These are phyloP conservation scores for Gossypium ekmanianum DNA, from an alignment of 345 rosid species.

Conservation along the genomic window DNA sequence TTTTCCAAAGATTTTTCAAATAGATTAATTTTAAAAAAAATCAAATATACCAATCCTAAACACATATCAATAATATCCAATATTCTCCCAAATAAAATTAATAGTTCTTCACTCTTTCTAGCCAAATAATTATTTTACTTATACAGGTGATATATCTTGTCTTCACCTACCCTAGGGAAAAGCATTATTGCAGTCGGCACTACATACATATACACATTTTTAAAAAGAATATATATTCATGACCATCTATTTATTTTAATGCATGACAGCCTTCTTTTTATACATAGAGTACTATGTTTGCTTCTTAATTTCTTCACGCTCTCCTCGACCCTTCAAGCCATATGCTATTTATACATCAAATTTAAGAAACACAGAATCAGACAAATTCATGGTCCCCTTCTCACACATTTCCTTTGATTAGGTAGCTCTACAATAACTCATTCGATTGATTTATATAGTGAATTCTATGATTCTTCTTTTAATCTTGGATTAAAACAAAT, in stretches of 20 bases:
- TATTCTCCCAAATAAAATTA: neutral
- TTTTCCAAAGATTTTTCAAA: too few species aligned
- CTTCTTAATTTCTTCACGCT: neutral
- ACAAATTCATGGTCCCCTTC: neutral
- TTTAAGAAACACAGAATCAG: neutral
- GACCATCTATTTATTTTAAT: neutral
- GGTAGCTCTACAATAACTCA: neutral
- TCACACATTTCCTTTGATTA: neutral
- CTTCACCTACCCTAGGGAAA: neutral
- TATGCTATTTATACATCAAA: neutral
- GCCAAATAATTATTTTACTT: neutral
- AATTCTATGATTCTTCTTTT: neutral
- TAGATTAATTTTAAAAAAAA: too few species aligned
- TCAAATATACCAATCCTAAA: too few species aligned
- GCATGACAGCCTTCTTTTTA: neutral
- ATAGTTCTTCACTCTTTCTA: neutral
- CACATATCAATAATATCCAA: too few species aligned
- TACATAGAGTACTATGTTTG: neutral
- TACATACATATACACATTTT: too few species aligned
- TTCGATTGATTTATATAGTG: too few species aligned
- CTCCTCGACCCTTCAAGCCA: neutral
- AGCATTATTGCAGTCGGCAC: neutral
- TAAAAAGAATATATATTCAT: too few species aligned
- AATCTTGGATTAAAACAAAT: neutral
- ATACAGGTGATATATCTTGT: neutral